Evolutionary conservation across 768 basidiomycete species (phyloP).

Genomic region (Phylloporus sp.): DNA sequence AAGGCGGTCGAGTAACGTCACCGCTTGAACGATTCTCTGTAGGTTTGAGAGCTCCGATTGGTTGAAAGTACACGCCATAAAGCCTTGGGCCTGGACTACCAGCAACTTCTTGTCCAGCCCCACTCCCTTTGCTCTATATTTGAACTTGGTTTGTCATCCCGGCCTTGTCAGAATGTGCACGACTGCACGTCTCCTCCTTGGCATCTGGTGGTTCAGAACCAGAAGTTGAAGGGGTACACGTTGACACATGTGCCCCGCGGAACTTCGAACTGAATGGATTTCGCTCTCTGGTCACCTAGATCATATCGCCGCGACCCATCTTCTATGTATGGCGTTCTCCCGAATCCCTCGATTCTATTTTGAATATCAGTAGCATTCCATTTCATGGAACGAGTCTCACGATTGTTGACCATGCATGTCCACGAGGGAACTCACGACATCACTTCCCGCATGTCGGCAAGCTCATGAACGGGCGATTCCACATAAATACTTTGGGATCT

Average conservation of each 20-base stretch:
- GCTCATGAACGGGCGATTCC: neutral
- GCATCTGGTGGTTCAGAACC: neutral
- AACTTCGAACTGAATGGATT: neutral
- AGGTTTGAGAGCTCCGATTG: no score
- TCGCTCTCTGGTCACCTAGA: no score
- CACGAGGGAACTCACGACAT: no score
- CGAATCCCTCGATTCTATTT: neutral
- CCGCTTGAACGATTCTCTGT: no score
- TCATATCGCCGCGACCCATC: neutral
- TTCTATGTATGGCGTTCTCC: no score
- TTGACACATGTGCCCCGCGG: no score
- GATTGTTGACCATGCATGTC: neutral
- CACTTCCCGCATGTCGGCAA: neutral
- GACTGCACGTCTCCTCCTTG: neutral
- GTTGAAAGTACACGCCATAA: no score
- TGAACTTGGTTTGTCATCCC: neutral
- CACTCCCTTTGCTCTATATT: neutral
- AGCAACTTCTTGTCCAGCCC: no score
- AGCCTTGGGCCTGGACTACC: no score
- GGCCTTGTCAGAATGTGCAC: neutral
- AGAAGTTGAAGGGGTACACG: no score
- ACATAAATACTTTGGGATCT: conserved; percentile 16
- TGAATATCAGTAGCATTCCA: neutral
- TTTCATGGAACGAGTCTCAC: neutral
- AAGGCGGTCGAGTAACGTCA: no score